Evolutionary conservation across 2,329 filamentous ascomycete species (phyloP).

Genomic region (Akanthomyces uredinophilus): DNA sequence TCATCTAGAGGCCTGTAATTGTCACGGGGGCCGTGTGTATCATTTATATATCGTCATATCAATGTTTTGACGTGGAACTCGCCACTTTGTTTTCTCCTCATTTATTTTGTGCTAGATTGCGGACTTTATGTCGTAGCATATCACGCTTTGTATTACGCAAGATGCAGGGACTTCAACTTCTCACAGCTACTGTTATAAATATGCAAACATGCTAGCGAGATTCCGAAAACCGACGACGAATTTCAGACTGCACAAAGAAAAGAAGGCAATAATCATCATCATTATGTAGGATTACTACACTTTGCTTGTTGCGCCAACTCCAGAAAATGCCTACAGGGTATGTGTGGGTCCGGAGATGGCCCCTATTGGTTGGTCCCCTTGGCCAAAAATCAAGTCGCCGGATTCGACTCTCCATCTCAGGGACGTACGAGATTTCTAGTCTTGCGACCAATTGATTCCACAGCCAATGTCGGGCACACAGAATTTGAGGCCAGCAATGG

Average conservation of each 20-base stretch:
- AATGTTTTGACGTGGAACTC: too few species aligned
- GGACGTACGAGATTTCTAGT: background rate
- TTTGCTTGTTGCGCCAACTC: background rate
- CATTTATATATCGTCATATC: too few species aligned
- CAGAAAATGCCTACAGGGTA: constrained; percentile 1
- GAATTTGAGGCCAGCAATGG: constrained; percentile 2
- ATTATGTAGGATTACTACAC: background rate
- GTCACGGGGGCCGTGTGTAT: too few species aligned
- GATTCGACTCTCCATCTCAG: constrained; percentile 1
- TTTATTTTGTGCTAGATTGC: too few species aligned
- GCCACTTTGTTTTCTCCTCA: too few species aligned
- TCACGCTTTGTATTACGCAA: too few species aligned
- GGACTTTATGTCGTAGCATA: too few species aligned
- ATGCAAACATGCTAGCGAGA: too few species aligned
- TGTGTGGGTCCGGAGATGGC: background rate
- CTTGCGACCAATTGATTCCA: background rate
- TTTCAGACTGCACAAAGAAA: background rate
- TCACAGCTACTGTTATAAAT: too few species aligned
- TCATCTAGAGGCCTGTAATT: too few species aligned
- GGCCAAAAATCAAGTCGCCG: constrained; percentile 11
- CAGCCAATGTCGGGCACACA: constrained; percentile 12
- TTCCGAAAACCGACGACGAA: too few species aligned
- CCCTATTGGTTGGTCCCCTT: constrained; percentile 10
- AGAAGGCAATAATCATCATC: background rate
- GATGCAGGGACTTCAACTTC: too few species aligned